Conservation (phyloP, 2,329 filamentous ascomycete genomes). For the Penicillium sp. region DNA sequence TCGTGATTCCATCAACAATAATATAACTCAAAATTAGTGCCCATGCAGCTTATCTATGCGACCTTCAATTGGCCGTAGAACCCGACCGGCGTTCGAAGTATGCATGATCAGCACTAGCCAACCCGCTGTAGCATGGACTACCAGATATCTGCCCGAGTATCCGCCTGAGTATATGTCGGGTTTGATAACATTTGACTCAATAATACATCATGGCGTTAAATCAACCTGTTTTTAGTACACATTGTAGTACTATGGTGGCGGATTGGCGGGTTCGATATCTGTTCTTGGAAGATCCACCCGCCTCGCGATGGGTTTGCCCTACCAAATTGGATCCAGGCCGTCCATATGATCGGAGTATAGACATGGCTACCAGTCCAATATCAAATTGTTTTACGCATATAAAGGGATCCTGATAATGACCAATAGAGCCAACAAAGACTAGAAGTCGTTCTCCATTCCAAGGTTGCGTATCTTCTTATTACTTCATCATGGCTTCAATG, state of each 20-base stretch:
- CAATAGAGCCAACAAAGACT: background rate
- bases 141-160: too few relatives aligned
- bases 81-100: background rate
- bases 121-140: background rate
- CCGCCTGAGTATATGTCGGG: background rate
- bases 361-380: background rate
- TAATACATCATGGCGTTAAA: background rate
- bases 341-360: constrained; percentile 4
- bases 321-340: background rate
- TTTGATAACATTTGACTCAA: background rate
- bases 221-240: background rate
- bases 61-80: background rate
- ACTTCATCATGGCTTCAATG: constrained; percentile 17
- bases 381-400: background rate
- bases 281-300: constrained; percentile 1
- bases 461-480: background rate
- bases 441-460: background rate
- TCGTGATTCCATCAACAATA: background rate
- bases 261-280: constrained; percentile 2
- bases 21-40: too few relatives aligned
- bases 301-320: constrained; percentile 1
- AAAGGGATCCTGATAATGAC: background rate
- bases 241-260: background rate
- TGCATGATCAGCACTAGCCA: background rate
- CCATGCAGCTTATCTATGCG: background rate